phyloP scores from a whole-genome alignment of 2,329 filamentous ascomycete genomes.

The Microdochium nivale region DNA sequence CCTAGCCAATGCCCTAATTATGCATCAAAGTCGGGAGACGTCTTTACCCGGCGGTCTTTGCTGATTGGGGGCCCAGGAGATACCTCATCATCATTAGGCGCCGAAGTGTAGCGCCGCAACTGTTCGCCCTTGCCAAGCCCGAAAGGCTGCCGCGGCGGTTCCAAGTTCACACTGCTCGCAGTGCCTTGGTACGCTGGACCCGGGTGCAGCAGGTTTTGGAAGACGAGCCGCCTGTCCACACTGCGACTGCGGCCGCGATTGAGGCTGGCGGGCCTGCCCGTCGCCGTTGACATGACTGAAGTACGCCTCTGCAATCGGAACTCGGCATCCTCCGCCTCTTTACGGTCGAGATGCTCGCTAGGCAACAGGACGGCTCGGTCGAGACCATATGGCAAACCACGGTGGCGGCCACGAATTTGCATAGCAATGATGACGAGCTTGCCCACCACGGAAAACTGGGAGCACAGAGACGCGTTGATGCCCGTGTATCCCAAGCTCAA shows the following conservation, averaged over 20 bases:
- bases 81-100: not conserved
- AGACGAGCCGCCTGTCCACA: constrained; percentile 14
- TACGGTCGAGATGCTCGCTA: constrained; percentile 45
- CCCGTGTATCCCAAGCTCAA: constrained; percentile 74
- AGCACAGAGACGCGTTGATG: constrained; percentile 72
- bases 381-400: constrained; percentile 59
- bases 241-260: constrained; percentile 17
- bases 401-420: constrained; percentile 61
- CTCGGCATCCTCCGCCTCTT: constrained; percentile 40
- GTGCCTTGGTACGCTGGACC: constrained; percentile 10
- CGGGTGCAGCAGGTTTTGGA: constrained; percentile 18
- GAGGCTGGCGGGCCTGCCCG: constrained; percentile 11
- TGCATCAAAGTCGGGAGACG: not conserved
- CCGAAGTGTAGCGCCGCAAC: not conserved
- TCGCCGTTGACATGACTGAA: constrained; percentile 21
- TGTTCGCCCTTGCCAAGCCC: not conserved
- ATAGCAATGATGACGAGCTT: constrained; percentile 62
- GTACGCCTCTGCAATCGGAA: constrained; percentile 22
- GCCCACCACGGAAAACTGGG: constrained; percentile 67
- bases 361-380: constrained; percentile 53
- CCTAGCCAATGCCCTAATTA: not conserved
- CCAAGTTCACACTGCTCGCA: not conserved
- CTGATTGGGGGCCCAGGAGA: not conserved
- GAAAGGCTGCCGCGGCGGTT: not conserved
- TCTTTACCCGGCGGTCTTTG: not conserved